A percentile compares a stretch with the other conserved stretches of the same genome.
Evolutionary conservation across 1,139 yeast species (phyloP).

Genomic region (Magnusiomyces tetraspermus): DNA sequence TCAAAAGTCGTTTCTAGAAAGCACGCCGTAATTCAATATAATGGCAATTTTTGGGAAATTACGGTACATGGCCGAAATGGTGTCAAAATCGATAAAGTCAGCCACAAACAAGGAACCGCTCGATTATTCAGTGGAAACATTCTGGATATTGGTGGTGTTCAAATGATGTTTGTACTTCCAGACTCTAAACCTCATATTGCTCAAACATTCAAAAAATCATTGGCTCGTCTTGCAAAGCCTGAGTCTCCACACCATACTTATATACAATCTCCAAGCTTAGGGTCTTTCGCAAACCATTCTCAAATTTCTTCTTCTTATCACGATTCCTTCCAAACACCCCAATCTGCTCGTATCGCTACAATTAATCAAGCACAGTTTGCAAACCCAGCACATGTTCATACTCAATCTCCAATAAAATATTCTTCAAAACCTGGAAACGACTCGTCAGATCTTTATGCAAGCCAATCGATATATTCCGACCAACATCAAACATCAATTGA

Average conservation of each 20-base stretch:
- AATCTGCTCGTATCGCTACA: no score
- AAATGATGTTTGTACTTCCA: conserved; percentile 96
- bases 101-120: conserved; percentile 44
- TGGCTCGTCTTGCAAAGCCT: conserved; percentile 1
- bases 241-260: background rate
- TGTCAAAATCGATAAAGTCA: conserved; percentile 59
- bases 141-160: conserved; percentile 91
- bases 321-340: no score
- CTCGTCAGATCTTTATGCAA: no score
- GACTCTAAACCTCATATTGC: conserved; percentile 60
- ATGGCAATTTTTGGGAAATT: conserved; percentile 77
- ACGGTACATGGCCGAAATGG: conserved; percentile 84
- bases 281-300: background rate
- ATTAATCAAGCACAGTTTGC: no score
- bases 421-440: no score
- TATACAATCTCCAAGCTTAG: background rate
- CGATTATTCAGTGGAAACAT: conserved; percentile 72
- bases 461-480: no score
- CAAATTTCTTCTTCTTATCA: background rate
- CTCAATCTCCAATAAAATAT: no score
- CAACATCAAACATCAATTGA: no score
- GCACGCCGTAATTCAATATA: conserved; percentile 79
- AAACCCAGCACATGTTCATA: no score
- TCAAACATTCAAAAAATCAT: conserved; percentile 14
- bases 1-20: conserved; percentile 88